phyloP scores from a whole-genome alignment of 441 rosid species.

The Jatropha podagrica region DNA sequence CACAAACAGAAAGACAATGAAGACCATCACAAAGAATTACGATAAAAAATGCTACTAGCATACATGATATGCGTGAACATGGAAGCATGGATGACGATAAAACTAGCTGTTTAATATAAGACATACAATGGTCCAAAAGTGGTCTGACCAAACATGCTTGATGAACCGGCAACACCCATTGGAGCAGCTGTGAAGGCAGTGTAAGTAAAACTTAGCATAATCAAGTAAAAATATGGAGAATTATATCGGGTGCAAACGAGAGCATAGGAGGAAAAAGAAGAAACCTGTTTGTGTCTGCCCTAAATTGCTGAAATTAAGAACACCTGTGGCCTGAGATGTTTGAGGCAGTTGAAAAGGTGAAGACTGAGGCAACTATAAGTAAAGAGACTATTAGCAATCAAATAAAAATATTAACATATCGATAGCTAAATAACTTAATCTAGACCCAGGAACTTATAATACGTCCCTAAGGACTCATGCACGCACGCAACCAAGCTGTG shows the following conservation, averaged over 20 bases:
- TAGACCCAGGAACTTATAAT: conserved; percentile 3
- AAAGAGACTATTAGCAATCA: conserved; percentile 19
- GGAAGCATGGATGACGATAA: conserved; percentile 10
- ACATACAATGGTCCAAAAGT: conserved; percentile 59
- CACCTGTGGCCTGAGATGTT: conserved; percentile 54
- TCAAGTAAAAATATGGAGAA: conserved; percentile 1
- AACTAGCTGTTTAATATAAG: conserved; percentile 16
- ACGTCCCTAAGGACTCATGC: not conserved
- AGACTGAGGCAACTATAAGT: conserved; percentile 49
- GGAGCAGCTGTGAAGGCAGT: conserved; percentile 36
- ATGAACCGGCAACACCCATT: conserved; percentile 42
- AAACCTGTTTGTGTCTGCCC: conserved; percentile 65
- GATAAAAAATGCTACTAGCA: not conserved
- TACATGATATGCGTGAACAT: conserved; percentile 1
- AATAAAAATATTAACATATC: not conserved
- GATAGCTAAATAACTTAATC: not conserved
- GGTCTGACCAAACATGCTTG: conserved; percentile 50
- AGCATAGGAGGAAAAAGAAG: conserved; percentile 9
- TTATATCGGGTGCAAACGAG: conserved; percentile 2
- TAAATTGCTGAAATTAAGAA: conserved; percentile 52
- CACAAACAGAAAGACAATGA: not conserved
- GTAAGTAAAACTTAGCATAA: conserved; percentile 21
- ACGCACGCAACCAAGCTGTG: not conserved
- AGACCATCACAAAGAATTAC: not conserved
- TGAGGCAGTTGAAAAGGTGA: conserved; percentile 60